These are phyloP conservation scores for Coemansia sp. DNA, from an alignment of 192 early-diverging fungal species.

Conservation along the genomic window DNA sequence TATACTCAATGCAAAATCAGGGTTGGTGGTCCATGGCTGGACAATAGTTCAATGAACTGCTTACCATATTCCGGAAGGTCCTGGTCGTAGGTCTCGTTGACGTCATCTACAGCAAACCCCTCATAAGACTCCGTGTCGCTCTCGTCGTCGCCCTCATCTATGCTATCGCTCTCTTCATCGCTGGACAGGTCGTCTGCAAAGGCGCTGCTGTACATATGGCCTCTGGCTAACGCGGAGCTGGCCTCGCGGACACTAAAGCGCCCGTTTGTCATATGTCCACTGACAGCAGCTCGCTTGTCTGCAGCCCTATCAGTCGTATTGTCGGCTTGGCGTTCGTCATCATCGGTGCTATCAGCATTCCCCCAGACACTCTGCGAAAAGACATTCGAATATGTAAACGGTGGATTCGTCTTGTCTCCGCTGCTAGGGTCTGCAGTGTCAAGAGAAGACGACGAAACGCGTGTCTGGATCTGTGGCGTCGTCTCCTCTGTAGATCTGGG, in stretches of 20 bases:
- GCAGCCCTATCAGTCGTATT: not conserved
- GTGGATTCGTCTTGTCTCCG: constrained; percentile 15
- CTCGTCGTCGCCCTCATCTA: constrained; percentile 22
- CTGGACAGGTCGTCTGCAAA: constrained; percentile 22
- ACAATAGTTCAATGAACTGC: not conserved
- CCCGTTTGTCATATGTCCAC: constrained; percentile 8
- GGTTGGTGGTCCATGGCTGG: not conserved
- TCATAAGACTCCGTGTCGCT: constrained; percentile 50
- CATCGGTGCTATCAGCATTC: not conserved
- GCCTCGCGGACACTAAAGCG: constrained; percentile 13
- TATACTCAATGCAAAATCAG: not conserved
- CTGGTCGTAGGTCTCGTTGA: constrained; percentile 56
- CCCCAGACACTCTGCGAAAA: constrained; percentile 37
- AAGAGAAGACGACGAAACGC: not conserved
- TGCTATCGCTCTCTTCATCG: constrained; percentile 15
- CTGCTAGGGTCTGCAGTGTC: constrained; percentile 5
- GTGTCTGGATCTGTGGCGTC: not conserved
- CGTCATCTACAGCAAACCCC: constrained; percentile 51
- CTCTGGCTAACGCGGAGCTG: constrained; percentile 13
- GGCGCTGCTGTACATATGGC: constrained; percentile 30
- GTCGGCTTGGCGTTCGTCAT: not conserved
- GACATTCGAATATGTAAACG: constrained; percentile 53
- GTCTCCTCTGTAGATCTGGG: not conserved
- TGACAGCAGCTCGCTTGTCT: constrained; percentile 8
- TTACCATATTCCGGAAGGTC: constrained; percentile 46